These are phyloP conservation scores for Nasturtium officinale DNA, from an alignment of 345 rosid genomes.

Conservation along the genomic window DNA sequence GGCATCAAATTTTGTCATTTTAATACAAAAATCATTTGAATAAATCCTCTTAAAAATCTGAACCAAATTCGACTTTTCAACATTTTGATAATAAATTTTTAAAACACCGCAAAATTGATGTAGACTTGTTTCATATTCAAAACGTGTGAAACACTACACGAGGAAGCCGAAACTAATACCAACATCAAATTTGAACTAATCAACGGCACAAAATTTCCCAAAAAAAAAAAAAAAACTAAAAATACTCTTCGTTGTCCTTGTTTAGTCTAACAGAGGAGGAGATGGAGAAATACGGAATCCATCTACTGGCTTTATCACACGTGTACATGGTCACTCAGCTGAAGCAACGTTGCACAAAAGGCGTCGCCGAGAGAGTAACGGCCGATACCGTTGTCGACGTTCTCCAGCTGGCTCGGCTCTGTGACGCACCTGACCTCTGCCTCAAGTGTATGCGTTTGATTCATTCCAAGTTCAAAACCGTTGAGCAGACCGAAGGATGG, in stretches of 20 bases:
- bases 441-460: constrained; percentile 69
- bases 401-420: constrained; percentile 80
- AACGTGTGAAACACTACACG: constrained; percentile 28
- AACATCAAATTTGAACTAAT: too few species aligned
- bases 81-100: not conserved
- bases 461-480: constrained; percentile 54
- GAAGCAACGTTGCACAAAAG: constrained; percentile 65
- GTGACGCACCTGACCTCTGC: constrained; percentile 81
- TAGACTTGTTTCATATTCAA: not conserved
- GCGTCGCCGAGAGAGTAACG: constrained; percentile 52
- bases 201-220: too few species aligned
- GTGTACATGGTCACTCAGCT: constrained; percentile 69
- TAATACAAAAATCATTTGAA: not conserved
- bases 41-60: not conserved
- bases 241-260: not conserved
- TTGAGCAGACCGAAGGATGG: constrained; percentile 82
- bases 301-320: constrained; percentile 74
- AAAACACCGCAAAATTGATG: constrained; percentile 9
- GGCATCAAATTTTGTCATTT: not conserved
- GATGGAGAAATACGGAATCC: constrained; percentile 73
- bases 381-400: constrained; percentile 74
- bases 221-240: not conserved
- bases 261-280: constrained; percentile 60
- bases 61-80: not conserved
- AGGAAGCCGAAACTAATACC: too few species aligned